Evolutionary conservation across 2,329 filamentous ascomycete species (phyloP).

Genomic region (Stachybotrys echinatus): DNA sequence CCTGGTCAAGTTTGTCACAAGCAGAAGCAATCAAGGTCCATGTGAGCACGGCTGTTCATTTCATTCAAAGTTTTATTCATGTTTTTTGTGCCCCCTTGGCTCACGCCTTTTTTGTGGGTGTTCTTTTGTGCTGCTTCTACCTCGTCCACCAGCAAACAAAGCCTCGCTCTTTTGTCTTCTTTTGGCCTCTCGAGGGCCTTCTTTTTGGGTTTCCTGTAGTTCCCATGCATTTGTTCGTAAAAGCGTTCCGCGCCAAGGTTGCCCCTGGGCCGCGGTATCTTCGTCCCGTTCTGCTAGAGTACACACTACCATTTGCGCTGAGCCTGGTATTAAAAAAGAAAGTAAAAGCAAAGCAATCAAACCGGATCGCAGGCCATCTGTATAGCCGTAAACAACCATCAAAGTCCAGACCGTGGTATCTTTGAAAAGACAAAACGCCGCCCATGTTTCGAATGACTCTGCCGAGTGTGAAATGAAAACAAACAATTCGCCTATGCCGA

Average conservation of each 20-base stretch:
- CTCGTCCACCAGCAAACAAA: neutral
- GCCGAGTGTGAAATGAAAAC: neutral
- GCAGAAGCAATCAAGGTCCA: neutral
- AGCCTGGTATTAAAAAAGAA: constrained; percentile 12
- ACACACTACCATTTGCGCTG: constrained; percentile 17
- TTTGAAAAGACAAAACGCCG: constrained; percentile 2
- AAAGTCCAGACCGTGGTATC: constrained; percentile 21
- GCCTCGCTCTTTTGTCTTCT: neutral
- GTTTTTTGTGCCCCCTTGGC: neutral
- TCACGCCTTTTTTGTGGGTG: neutral
- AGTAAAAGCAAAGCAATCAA: constrained; percentile 9
- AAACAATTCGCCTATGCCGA: neutral
- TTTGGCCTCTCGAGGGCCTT: neutral
- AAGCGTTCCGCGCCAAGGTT: constrained; percentile 11
- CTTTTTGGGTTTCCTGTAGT: neutral
- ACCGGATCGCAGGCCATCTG: neutral
- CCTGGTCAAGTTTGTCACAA: too few relatives aligned
- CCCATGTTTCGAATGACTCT: neutral
- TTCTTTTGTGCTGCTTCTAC: neutral
- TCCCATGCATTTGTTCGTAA: neutral
- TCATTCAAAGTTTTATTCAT: constrained; percentile 2
- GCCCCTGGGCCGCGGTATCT: constrained; percentile 13
- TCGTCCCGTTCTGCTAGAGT: constrained; percentile 16
- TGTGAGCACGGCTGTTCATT: neutral
- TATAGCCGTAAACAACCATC: constrained; percentile 6